Base-by-base conservation (phyloP, 1,284 basidiomycete species). In the Pascua sp. region DNA sequence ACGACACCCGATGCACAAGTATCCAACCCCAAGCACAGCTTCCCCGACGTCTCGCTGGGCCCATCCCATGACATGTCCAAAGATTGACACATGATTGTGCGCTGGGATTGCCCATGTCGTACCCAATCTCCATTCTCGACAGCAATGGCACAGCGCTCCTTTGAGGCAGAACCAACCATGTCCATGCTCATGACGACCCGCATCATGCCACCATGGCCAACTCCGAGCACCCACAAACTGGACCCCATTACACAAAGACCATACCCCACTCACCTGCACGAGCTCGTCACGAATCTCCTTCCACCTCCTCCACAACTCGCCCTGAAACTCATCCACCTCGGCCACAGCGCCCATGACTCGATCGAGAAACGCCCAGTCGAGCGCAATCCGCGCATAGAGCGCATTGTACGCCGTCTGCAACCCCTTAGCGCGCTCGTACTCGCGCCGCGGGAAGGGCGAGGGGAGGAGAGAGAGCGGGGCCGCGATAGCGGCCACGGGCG, bases 381-480 rank as follows among this genome's bases (percentile, higher is more conserved):
- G 81, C 5, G 95, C 89, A 50, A 98, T 81, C 18, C 87, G 82
- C 0, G 91, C 85, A 68, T 98, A 98, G 1, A 98, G 80, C 0
- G 84, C 79, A 75, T 97, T 96, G 76, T 94, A 98, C 0, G 84
- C 76, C 0, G 81, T 81, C 72, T 97, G 93, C 4, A 98, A 75
- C 24, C 76, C 71, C 57, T 83, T 77, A 0, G 89, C 91, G 16
- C 82, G 81, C 2, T 83, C 67, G 70, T 94, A 97, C 11, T 90
- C 80, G 1, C 71, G 52, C 15, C 86, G 82, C 0, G 95, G 94
- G 63, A 97, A 86, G 0, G 93, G 91, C 0, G 91, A 85, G 0
- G 94, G 94, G 63, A 95, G 82, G 50, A 98, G 81, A 1, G 91
- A 84, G 67, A 95, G 80, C 0, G 95, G 94, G 1, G 92, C 93